Conservation (phyloP, 140 eudicot species). For the Bidens hawaiensis region DNA sequence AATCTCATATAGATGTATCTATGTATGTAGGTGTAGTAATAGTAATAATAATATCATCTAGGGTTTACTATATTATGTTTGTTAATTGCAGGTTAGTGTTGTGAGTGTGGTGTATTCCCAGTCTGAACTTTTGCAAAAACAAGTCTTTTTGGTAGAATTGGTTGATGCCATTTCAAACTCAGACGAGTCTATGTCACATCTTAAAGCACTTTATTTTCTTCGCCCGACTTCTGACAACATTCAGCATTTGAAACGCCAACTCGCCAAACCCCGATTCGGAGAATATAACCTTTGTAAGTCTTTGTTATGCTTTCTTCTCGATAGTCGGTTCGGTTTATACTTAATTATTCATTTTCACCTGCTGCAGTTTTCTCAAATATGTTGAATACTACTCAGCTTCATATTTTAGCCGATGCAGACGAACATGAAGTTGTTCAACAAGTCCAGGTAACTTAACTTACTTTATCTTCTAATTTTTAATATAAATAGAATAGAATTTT, state of each 20-base stretch:
- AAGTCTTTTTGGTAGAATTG: constrained; percentile 93
- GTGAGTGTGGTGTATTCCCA: constrained; percentile 95
- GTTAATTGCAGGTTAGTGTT: constrained; percentile 66
- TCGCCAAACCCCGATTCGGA: constrained; percentile 86
- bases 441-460: constrained; percentile 76
- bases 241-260: constrained; percentile 76
- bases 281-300: constrained; percentile 94
- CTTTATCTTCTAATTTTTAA: no score
- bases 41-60: no score
- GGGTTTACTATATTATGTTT: no score
- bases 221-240: constrained; percentile 85
- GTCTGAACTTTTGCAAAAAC: constrained; percentile 93
- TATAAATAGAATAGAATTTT: no score
- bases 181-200: constrained; percentile 91
- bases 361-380: constrained; percentile 91
- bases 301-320: background rate
- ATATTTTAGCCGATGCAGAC: constrained; percentile 91
- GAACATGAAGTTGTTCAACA: constrained; percentile 97
- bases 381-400: constrained; percentile 87
- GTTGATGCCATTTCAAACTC: constrained; percentile 91
- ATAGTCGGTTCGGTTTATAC: no score
- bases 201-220: constrained; percentile 93
- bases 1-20: no score
- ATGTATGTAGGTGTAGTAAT: no score
- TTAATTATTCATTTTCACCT: background rate